Evolutionary conservation across 108 stramenopile genomes (phyloP), one percentile per base, ranked within the genome.

Genomic region (Skeletonema grethae): DNA sequence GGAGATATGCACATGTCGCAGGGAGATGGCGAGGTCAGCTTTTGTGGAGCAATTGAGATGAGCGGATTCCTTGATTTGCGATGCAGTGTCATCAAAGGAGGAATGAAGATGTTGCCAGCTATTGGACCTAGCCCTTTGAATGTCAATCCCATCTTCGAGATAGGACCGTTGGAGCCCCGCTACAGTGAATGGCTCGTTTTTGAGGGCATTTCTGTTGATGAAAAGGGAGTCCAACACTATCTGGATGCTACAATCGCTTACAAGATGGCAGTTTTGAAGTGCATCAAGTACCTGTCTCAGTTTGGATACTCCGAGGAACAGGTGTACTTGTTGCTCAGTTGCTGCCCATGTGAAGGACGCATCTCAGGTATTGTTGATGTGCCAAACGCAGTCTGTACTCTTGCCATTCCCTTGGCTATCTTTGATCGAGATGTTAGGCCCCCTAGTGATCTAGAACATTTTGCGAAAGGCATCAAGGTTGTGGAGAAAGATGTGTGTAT

Each of bases 1-100:
- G 89, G 89, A 12, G 89, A 90, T 58, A 87, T 87, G 80, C 89
- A 90, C 75, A 79, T 87, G 58, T 65, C 67, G 0, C 89, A 90
- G 68, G 89, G 89, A 11, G 89, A 90, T 61, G 87, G 89, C 24
- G 89, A 90, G 59, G 85, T 90, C 3, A 73, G 78, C 4, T 87
- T 89, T 67, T 89, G 88, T 65, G 88, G 88, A 50, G 82, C 82
- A 35, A 82, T 82, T 16, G 73, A 78, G 68, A 82, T 82, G 82
- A 76, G 82, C 10, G 88, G 88, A 5, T 85, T 85, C 58, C 69
- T 87, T 39, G 88, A 85, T 58, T 62, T 89, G 6, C 83, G 84
- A 35, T 82, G 80, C 59, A 79, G 66, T 4, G 75, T 89, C 25
- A 89, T 89, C 63, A 85, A 86, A 38, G 86, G 82, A 39, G 84